These are phyloP conservation scores for Aspergillus sparsus DNA, from an alignment of 495 filamentous ascomycete species.

Conservation along the genomic window DNA sequence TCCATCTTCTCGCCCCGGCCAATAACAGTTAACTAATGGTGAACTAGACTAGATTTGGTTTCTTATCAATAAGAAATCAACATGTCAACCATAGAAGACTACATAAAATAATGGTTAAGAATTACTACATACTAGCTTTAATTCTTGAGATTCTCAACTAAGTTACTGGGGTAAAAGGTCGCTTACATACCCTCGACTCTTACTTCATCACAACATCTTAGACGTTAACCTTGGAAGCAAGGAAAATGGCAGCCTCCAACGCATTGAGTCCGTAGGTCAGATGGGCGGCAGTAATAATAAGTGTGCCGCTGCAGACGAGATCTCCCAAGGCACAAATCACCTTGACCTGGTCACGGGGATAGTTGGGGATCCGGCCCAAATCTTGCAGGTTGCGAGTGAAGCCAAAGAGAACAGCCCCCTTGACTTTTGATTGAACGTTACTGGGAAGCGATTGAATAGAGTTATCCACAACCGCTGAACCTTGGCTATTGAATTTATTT, in stretches of 20 bases:
- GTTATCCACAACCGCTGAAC: conserved; percentile 53
- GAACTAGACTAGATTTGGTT: too few species aligned
- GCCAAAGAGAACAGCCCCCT: conserved; percentile 53
- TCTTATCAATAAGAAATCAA: too few species aligned
- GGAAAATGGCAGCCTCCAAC: conserved; percentile 21
- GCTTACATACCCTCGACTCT: too few species aligned
- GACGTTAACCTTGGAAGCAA: conserved; percentile 15
- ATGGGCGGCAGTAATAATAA: conserved; percentile 49
- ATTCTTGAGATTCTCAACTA: too few species aligned
- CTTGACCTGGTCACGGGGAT: conserved; percentile 41
- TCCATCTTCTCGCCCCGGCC: too few species aligned
- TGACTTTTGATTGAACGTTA: conserved; percentile 43
- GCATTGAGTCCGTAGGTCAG: conserved; percentile 39
- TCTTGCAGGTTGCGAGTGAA: conserved; percentile 58
- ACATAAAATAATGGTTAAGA: too few species aligned
- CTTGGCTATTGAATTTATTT: conserved; percentile 44
- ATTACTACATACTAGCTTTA: too few species aligned
- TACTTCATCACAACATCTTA: too few species aligned
- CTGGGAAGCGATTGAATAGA: conserved; percentile 42
- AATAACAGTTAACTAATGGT: too few species aligned
- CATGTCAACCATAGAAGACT: too few species aligned
- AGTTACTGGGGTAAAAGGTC: too few species aligned
- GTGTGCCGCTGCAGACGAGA: conserved; percentile 50
- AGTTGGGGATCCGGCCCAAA: conserved; percentile 45
- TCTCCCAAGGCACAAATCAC: conserved; percentile 55